These are phyloP conservation scores for Phlebiopsis gigantea DNA, from an alignment of 768 basidiomycete species.

Conservation along the genomic window DNA sequence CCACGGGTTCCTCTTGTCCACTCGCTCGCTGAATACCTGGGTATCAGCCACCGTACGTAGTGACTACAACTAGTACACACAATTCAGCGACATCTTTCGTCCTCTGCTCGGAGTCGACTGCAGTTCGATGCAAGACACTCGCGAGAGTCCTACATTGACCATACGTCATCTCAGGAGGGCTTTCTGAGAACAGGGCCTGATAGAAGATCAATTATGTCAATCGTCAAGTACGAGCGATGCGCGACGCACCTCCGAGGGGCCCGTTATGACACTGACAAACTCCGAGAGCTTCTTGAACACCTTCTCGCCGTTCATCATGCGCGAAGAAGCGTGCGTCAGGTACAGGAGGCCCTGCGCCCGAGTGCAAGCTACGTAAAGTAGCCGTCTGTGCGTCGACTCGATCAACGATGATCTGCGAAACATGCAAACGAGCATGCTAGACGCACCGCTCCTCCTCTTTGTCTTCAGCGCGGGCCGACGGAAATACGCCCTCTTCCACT, in stretches of 20 bases:
- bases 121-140: constrained; percentile 43
- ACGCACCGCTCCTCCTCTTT: constrained; percentile 74
- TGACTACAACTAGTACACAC: no score
- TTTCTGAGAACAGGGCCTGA: constrained; percentile 37
- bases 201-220: not conserved
- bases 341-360: constrained; percentile 73
- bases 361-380: constrained; percentile 88
- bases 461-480: constrained; percentile 69
- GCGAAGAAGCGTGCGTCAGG: constrained; percentile 41
- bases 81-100: constrained; percentile 32
- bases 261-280: constrained; percentile 41
- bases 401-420: not conserved
- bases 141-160: constrained; percentile 45
- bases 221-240: not conserved
- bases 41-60: no score
- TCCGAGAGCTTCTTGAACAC: constrained; percentile 48
- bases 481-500: constrained; percentile 75
- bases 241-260: constrained; percentile 10
- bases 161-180: constrained; percentile 37
- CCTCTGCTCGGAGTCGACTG: constrained; percentile 41
- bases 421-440: not conserved
- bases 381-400: constrained; percentile 42
- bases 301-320: constrained; percentile 51
- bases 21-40: no score
- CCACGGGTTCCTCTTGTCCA: no score